These are phyloP conservation scores for Asterochloris sp. DNA, from an alignment of 139 green algal genomes.

Conservation along the genomic window DNA sequence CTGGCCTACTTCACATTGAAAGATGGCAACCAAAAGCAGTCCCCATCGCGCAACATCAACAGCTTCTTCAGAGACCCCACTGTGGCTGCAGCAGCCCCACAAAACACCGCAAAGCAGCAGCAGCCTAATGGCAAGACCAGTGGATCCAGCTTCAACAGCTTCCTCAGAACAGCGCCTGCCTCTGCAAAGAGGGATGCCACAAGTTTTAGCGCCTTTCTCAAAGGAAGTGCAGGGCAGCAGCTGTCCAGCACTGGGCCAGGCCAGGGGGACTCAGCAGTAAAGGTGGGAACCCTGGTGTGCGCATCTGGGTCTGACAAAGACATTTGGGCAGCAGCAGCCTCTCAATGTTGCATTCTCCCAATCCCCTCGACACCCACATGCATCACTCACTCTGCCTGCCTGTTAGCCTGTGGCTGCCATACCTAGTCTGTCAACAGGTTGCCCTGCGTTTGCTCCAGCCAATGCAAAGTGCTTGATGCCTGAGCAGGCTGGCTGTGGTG, in stretches of 20 bases:
- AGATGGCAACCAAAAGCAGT: no score
- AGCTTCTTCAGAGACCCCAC: slow-evolving; percentile 2
- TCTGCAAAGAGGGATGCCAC: slow-evolving; percentile 1
- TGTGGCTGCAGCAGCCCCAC: not conserved
- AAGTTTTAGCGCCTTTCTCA: slow-evolving; percentile 10
- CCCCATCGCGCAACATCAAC: not conserved
- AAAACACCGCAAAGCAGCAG: not conserved
- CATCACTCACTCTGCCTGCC: no score
- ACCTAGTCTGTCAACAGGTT: no score
- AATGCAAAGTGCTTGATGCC: not conserved
- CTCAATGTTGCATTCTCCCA: no score
- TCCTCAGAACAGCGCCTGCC: slow-evolving; percentile 3
- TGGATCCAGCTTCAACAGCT: not conserved
- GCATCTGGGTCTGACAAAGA: no score
- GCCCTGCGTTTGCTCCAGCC: not conserved
- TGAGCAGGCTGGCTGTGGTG: not conserved
- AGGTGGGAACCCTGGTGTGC: no score
- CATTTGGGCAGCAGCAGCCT: no score
- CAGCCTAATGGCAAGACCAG: not conserved
- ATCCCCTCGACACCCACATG: no score
- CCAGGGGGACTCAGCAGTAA: no score
- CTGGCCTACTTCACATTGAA: no score
- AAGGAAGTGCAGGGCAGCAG: not conserved
- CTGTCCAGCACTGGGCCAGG: no score
- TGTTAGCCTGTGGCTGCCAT: no score